These are phyloP conservation scores for Mimosa bimucronata DNA, from an alignment of 306 rosid species.

Conservation along the genomic window DNA sequence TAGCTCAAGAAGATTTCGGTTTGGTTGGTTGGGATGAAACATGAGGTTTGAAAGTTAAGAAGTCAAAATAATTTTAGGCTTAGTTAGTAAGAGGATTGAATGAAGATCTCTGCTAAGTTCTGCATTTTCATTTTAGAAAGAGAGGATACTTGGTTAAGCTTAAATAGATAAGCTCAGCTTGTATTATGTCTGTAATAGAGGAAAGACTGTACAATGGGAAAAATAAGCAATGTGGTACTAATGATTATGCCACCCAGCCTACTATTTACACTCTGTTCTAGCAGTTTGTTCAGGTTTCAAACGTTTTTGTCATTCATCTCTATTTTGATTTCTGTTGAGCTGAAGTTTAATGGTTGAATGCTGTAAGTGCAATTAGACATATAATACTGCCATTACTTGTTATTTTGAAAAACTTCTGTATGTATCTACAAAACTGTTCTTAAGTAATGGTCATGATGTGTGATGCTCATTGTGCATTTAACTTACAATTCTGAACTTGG, in stretches of 20 bases:
- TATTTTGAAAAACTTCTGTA: constrained; percentile 18
- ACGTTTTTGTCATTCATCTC: constrained; percentile 15
- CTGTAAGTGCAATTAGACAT: not conserved
- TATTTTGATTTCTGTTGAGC: not conserved
- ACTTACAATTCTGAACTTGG: constrained; percentile 15
- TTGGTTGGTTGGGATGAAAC: no score
- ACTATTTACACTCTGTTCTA: not conserved
- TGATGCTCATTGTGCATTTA: constrained; percentile 9
- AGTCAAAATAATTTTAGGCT: no score
- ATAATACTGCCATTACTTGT: not conserved
- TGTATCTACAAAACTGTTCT: constrained; percentile 8
- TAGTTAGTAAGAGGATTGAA: no score
- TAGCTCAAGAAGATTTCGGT: not conserved
- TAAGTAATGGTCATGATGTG: constrained; percentile 9
- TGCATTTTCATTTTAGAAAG: not conserved
- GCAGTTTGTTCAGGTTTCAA: constrained; percentile 6
- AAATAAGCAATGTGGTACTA: not conserved
- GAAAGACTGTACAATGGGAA: not conserved
- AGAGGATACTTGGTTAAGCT: not conserved
- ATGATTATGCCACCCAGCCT: not conserved
- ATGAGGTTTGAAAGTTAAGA: no score
- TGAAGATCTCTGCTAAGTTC: no score
- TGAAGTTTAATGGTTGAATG: not conserved
- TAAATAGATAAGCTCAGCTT: not conserved
- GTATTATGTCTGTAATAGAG: not conserved